A percentile compares a stretch with the other conserved stretches of the same genome.
Conservation (phyloP, 2,329 filamentous ascomycete species). For the Trichoderma sp. region DNA sequence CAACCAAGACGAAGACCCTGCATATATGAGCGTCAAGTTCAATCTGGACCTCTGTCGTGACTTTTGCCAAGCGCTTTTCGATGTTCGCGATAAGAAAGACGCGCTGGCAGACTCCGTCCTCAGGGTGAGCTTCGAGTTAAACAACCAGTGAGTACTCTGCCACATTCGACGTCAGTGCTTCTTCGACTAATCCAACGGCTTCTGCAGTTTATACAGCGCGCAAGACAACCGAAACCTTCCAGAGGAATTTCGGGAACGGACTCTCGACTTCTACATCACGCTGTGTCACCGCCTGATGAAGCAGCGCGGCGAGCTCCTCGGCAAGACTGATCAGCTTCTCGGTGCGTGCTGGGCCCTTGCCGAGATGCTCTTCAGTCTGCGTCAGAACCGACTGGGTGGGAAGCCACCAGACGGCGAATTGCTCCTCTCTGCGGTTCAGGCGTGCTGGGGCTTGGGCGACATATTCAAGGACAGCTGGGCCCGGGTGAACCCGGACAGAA, state of each 20-base stretch:
- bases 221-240: slow-evolving; percentile 79
- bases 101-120: slow-evolving; percentile 83
- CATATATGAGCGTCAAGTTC: slow-evolving; percentile 66
- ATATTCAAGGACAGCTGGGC: slow-evolving; percentile 93
- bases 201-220: slow-evolving; percentile 74
- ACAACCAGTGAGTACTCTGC: slow-evolving; percentile 70
- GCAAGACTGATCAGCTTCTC: slow-evolving; percentile 82
- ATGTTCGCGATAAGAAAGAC: slow-evolving; percentile 76
- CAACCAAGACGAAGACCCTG: slow-evolving; percentile 70
- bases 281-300: slow-evolving; percentile 97
- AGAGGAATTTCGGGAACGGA: slow-evolving; percentile 84
- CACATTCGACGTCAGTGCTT: background rate
- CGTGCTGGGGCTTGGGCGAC: slow-evolving; percentile 93
- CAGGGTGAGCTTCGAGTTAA: slow-evolving; percentile 90
- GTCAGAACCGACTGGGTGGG: slow-evolving; percentile 76
- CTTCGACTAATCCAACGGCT: slow-evolving; percentile 34
- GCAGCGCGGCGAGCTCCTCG: slow-evolving; percentile 74
- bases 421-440: slow-evolving; percentile 83
- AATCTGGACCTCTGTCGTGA: slow-evolving; percentile 87
- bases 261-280: slow-evolving; percentile 91
- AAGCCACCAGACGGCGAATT: slow-evolving; percentile 78
- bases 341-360: slow-evolving; percentile 87
- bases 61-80: slow-evolving; percentile 90
- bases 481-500: slow-evolving; percentile 80
- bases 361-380: slow-evolving; percentile 89